Conservation (phyloP, 2,329 filamentous ascomycete species). For the Trichoderma harzianum region DNA sequence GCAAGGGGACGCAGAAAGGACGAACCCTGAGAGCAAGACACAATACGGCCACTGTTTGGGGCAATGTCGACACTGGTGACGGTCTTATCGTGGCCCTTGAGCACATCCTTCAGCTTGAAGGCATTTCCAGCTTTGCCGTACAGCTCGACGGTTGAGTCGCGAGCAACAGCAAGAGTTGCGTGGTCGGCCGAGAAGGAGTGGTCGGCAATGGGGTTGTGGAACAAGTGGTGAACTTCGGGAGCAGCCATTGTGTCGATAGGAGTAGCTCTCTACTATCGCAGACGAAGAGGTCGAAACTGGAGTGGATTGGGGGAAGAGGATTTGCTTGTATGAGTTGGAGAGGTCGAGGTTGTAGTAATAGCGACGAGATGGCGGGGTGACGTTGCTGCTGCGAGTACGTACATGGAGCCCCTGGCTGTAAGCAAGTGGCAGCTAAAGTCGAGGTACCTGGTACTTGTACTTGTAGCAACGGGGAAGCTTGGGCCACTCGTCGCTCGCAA, state of each 20-base stretch:
- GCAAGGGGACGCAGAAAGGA: conserved; percentile 15
- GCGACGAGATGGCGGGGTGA: conserved; percentile 20
- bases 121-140: conserved; percentile 70
- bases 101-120: conserved; percentile 84
- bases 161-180: conserved; percentile 82
- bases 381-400: conserved; percentile 16
- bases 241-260: conserved; percentile 65
- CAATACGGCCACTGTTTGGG: conserved; percentile 83
- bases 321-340: conserved; percentile 12
- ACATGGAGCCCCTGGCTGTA: conserved; percentile 2
- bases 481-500: conserved; percentile 23
- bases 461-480: conserved; percentile 23
- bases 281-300: background rate
- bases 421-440: background rate
- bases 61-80: conserved; percentile 97
- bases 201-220: conserved; percentile 93
- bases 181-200: conserved; percentile 97
- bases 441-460: conserved; percentile 9
- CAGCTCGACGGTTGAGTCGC: conserved; percentile 86
- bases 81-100: conserved; percentile 95
- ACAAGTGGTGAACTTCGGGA: conserved; percentile 93
- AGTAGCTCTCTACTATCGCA: conserved; percentile 93
- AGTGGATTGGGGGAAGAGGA: conserved; percentile 20
- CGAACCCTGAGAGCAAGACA: conserved; percentile 92
- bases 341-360: background rate